Conservation (phyloP, 768 basidiomycete genomes). For the Psilocybe cubensis region DNA sequence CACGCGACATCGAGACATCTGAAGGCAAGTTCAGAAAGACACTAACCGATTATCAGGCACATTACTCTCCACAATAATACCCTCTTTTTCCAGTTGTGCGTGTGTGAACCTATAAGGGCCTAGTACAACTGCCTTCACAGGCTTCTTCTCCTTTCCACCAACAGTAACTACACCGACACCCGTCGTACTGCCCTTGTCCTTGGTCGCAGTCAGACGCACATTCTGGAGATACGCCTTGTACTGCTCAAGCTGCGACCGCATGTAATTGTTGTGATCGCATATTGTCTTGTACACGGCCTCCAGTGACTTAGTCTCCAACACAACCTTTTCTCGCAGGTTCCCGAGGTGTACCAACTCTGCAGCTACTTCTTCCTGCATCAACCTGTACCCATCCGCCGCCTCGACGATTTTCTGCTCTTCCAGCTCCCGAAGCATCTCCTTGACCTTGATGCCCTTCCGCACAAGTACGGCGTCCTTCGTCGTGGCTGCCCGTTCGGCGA, state of each 20-base stretch:
- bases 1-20: conserved; percentile 4
- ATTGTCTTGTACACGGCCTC: conserved; percentile 99
- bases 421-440: conserved; percentile 97
- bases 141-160: conserved; percentile 97
- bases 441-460: conserved; percentile 97
- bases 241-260: conserved; percentile 95
- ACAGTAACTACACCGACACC: conserved; percentile 95
- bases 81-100: conserved; percentile 97
- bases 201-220: conserved; percentile 86
- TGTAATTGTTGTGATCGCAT: conserved; percentile 97
- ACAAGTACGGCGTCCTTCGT: conserved; percentile 97
- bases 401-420: conserved; percentile 92
- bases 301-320: conserved; percentile 88
- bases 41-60: conserved; percentile 95
- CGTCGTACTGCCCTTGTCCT: conserved; percentile 85
- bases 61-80: conserved; percentile 98
- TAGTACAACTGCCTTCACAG: conserved; percentile 78
- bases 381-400: conserved; percentile 77
- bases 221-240: conserved; percentile 99
- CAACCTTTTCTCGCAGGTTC: conserved; percentile 93
- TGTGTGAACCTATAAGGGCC: conserved; percentile 99
- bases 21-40: not conserved
- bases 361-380: conserved; percentile 97
- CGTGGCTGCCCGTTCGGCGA: conserved; percentile 95
- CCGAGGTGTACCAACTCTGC: conserved; percentile 96